These are phyloP conservation scores for Xerocomellus amylosporus DNA, from an alignment of 768 basidiomycete species.

Conservation along the genomic window DNA sequence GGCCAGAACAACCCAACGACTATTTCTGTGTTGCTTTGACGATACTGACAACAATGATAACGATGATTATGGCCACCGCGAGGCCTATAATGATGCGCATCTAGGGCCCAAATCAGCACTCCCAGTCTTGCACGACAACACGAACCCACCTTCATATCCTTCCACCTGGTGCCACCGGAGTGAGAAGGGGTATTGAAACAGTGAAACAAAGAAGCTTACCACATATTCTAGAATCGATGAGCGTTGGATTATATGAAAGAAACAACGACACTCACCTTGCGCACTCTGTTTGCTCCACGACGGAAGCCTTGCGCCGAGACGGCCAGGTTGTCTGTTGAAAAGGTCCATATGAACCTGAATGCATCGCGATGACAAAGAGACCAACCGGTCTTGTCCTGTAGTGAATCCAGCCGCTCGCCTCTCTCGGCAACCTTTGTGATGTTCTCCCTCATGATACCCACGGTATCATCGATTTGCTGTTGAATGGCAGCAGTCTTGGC, in stretches of 20 bases:
- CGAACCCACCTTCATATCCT: constrained; percentile 85
- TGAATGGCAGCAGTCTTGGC: constrained; percentile 94
- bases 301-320: constrained; percentile 99
- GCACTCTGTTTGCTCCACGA: constrained; percentile 92
- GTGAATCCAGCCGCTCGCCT: constrained; percentile 87
- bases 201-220: constrained; percentile 50
- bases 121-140: background rate
- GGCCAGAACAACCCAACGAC: background rate
- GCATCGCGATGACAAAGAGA: constrained; percentile 11
- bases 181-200: constrained; percentile 5
- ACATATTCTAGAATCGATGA: constrained; percentile 68
- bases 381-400: constrained; percentile 98
- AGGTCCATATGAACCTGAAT: background rate
- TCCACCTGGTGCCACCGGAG: constrained; percentile 63
- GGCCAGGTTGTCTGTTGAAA: constrained; percentile 79
- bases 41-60: constrained; percentile 95
- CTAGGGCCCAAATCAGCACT: constrained; percentile 37
- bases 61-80: constrained; percentile 83
- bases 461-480: constrained; percentile 95
- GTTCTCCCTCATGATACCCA: constrained; percentile 97
- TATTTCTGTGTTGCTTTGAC: constrained; percentile 76
- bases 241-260: background rate
- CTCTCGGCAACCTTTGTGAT: constrained; percentile 94
- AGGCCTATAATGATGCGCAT: constrained; percentile 97
- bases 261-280: constrained; percentile 62